phyloP scores from a whole-genome alignment of 441 rosid species.

The Jatropha multifida region DNA sequence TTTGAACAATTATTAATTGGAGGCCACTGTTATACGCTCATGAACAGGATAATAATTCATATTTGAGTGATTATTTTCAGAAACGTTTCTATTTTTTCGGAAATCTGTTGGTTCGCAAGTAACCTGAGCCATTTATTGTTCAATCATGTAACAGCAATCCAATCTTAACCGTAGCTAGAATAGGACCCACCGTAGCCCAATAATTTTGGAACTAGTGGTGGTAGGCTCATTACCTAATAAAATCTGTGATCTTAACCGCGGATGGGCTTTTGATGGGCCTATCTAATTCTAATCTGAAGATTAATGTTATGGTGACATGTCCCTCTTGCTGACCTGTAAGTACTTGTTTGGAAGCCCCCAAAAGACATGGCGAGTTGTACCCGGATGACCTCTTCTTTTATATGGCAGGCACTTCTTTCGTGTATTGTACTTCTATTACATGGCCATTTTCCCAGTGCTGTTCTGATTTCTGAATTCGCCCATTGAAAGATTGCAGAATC shows the following conservation, averaged over 20 bases:
- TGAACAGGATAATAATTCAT: not conserved
- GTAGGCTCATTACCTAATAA: not conserved
- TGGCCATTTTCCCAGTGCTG: not conserved
- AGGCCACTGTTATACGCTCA: not conserved
- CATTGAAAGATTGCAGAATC: not conserved
- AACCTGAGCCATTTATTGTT: not conserved
- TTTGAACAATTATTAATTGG: not conserved
- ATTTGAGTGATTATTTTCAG: not conserved
- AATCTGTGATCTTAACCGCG: conserved; percentile 23
- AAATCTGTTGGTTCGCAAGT: not conserved
- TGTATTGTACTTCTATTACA: too few species aligned
- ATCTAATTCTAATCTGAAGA: not conserved
- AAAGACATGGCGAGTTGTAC: conserved; percentile 22
- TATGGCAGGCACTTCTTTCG: not conserved
- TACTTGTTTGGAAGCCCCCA: conserved; percentile 15
- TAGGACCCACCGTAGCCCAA: conserved; percentile 4
- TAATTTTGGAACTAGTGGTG: not conserved
- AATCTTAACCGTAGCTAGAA: not conserved
- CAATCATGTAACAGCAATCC: not conserved
- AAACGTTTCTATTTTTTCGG: too few species aligned
- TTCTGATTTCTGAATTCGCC: not conserved
- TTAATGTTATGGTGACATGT: conserved; percentile 1
- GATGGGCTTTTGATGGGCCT: not conserved
- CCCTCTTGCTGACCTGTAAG: not conserved
- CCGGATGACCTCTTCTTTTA: conserved; percentile 18